Evolutionary conservation across 106 monocot species (phyloP), one percentile per base, ranked within the genome.

Genomic region (Iris macrosiphon): DNA sequence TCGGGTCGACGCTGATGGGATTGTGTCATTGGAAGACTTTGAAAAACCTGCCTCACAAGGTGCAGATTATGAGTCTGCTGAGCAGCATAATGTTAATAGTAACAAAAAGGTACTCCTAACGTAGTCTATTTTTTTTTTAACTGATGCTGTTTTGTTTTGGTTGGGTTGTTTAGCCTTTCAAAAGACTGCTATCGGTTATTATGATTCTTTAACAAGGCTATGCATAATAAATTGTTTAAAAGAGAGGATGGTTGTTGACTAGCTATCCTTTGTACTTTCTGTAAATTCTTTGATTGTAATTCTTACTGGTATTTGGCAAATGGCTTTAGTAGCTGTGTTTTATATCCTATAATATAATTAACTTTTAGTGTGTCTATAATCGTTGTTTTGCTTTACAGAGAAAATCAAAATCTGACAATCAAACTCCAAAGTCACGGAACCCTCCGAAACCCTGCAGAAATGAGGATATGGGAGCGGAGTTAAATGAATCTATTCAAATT

Each of bases 1-100:
- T 33, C 76, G 79, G 18, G 74, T 96, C n/a, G 82, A 86, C 70
- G 77, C 52, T 25, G 86, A 86, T 5, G 96, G 96, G 7, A 77
- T 72, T 57, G 89, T 82, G 19, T 66, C 77, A 7, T 52, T 90
- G 33, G 96, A 96, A 57, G 85, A 96, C 2, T 57, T 83, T 17
- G 49, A 69, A 18, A 72, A 72, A 35, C 44, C 68, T 28, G 62
- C 39, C 64, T 9, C 63, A 22, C 70, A 72, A 19, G 66, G 14
- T 62, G 61, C 60, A 38, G 69, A 71, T 31, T 17, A 41, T 59
- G 78, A 68, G 16, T 24, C 52, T 40, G 57, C 55, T 57, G 74
- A 69, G 56, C 61, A 61, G 60, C 74, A 81, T 4, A 72, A 59
- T 28, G 63, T 45, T 37, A 16, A 62, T n/a, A n/a, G n/a, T 25